Conservation (phyloP, 495 filamentous ascomycete genomes). For the Neurospora sp. region DNA sequence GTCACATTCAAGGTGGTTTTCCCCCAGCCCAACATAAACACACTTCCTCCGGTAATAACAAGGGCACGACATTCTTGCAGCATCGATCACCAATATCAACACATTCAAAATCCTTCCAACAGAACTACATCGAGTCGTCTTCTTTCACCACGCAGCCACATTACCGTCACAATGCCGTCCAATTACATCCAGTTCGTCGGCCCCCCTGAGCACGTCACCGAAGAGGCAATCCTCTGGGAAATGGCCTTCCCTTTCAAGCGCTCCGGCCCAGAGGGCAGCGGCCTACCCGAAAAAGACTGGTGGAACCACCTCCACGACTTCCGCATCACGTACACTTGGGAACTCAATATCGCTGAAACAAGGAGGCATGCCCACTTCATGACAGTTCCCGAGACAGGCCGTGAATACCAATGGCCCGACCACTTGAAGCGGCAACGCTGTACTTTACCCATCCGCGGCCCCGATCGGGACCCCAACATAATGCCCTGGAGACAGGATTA, state of each 20-base stretch:
- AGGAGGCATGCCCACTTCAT: not conserved
- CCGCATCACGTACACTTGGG: not conserved
- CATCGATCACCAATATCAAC: too few species aligned
- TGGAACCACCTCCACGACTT: not conserved
- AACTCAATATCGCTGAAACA: not conserved
- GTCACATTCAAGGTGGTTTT: too few species aligned
- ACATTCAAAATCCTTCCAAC: too few species aligned
- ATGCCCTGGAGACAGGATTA: not conserved
- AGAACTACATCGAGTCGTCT: too few species aligned
- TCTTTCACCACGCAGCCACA: too few species aligned
- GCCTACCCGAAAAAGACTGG: not conserved
- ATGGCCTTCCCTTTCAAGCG: not conserved
- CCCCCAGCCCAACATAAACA: too few species aligned
- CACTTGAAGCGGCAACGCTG: not conserved
- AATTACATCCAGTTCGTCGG: not conserved
- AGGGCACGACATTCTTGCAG: too few species aligned
- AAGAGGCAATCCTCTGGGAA: not conserved
- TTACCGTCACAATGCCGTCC: too few species aligned
- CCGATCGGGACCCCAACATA: not conserved
- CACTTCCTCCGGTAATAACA: too few species aligned
- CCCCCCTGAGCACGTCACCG: not conserved
- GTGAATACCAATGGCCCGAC: not conserved
- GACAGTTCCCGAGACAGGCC: not conserved
- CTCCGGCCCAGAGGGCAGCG: not conserved
- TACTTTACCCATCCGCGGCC: not conserved